Evolutionary conservation across 2,329 filamentous ascomycete genomes (phyloP).

Genomic region (Trichoderma koningiopsis): DNA sequence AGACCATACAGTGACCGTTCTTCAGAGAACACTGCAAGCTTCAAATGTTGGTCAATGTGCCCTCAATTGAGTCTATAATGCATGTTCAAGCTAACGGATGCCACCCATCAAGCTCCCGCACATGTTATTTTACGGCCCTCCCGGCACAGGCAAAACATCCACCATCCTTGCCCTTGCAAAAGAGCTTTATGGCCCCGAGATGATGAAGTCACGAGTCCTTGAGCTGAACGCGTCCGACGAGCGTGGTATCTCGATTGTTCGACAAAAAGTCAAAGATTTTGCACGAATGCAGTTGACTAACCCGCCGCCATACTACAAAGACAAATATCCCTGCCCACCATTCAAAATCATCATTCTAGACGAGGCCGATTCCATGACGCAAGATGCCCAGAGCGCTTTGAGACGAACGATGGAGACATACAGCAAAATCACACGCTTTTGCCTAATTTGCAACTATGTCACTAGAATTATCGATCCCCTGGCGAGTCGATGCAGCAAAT

Average conservation of each 20-base stretch:
- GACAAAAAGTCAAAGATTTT: conserved; percentile 98
- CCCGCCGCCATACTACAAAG: conserved; percentile 67
- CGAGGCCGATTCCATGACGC: conserved; percentile 98
- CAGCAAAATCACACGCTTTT: conserved; percentile 93
- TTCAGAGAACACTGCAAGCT: conserved; percentile 90
- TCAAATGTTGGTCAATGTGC: conserved; percentile 67
- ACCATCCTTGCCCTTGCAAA: conserved; percentile 96
- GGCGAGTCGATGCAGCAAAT: conserved; percentile 91
- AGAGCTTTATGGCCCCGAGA: conserved; percentile 93
- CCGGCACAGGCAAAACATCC: conserved; percentile 96
- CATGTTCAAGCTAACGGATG: conserved; percentile 13
- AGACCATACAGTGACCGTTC: conserved; percentile 92
- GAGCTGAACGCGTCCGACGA: conserved; percentile 99
- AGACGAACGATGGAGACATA: conserved; percentile 98
- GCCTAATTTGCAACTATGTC: conserved; percentile 97
- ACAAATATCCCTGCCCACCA: conserved; percentile 85
- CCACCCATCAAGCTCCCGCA: conserved; percentile 69
- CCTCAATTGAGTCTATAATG: not conserved
- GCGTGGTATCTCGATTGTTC: conserved; percentile 93
- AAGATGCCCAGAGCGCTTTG: conserved; percentile 92
- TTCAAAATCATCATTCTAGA: conserved; percentile 99
- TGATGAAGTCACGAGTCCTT: conserved; percentile 91
- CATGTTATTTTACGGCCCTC: conserved; percentile 99
- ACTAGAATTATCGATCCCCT: conserved; percentile 97
- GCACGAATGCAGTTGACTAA: conserved; percentile 92